Base-by-base conservation (phyloP, 768 basidiomycete genomes). In the Suillus ampliporus region DNA sequence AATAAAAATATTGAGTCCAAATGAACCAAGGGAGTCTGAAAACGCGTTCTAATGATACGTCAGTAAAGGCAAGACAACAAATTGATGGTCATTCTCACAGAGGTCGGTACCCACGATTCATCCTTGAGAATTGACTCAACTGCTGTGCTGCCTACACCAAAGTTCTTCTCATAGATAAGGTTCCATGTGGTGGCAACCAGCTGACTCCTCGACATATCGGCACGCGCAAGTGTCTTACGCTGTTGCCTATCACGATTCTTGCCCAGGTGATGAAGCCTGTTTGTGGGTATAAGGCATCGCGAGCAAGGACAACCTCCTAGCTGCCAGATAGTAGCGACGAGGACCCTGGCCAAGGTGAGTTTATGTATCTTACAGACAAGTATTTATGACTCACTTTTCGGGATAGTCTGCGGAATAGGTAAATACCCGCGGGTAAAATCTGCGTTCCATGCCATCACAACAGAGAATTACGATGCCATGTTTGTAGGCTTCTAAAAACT, bases 11-110 rank as follows among this genome's bases (percentile, higher is more conserved):
- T 78, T 59, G 43, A 69, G n/a, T 15, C 64, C 71, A 6, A 19
- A n/a, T 3, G 40, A 2, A 2, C 56, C 53, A 14, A 78, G 62
- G 5, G 56, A 61, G 4, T 68, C 53, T 4, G 75, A 72, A 62
- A 79, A 78, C 1, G 77, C 74, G 68, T 79, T 80, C 78, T 80
- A 59, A 48, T 28, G 38, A 46, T 21, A 9, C 19, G 11, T 53
- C 21, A 37, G 52, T 19, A 14, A 26, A 41, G 19, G 28, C n/a
- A n/a, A n/a, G 14, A 46, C 0, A 57, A 48, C 9, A 59, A 9
- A 17, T 35, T 37, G 1, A 38, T 2, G 56, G 21, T 26, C 5
- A 9, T 35, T 50, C 71, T 61, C 34, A 78, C 78, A 21, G 44
- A 35, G 8, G 73, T 74, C 0, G 76, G 79, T 0, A 77, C 76